Base-by-base conservation (phyloP, 2,329 filamentous ascomycete species). In the Epichloe amarillans region DNA sequence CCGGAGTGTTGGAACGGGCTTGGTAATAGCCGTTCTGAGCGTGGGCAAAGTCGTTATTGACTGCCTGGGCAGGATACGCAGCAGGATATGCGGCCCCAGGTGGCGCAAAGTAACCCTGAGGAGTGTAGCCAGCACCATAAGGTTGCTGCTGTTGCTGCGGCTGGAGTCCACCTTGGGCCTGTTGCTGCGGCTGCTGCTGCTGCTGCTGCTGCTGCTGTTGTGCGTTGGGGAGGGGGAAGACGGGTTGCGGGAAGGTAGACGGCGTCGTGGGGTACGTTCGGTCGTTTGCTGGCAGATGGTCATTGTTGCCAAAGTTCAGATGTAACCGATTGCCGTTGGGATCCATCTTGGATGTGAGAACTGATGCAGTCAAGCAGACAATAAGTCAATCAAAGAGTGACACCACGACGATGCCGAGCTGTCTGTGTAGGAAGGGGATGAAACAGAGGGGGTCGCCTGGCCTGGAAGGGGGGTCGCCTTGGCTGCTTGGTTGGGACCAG, bases 211-310 rank as follows among this genome's bases (percentile, higher is more conserved):
- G 66, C 56, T 72, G 69, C 54, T 61, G 69, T 50, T 67, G 53
- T 42, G 49, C 53, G 48, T 37, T 53, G 17, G 52, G 41, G 12
- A 40, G 39, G 3, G 47, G 35, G 15, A 44, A 36, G 51, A 37
- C 26, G 51, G 37, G 49, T 63, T 61, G 47, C 30, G 47, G 47
- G 35, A 97, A 97, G 53, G 90, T 95, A 57, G 91, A 96, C 49
- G 91, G 91, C 10, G 91, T 96, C 49, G 91, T 89, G 59, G 85
- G 86, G 74, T 87, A 89, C 58, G 81, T 74, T 64, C 84, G 77
- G 66, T 84, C 84, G 66, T 74, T 76, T 61, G 68, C 61, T 51
- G 79, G 69, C 54, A 81, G 76, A 61, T 81, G 80, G 60, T 83
- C 79, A 67, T 80, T 82, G 67, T 77, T 83, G 63, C 73, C 76